Base-by-base conservation (phyloP, 2,329 filamentous ascomycete species). In the Pseudogymnoascus sp. region DNA sequence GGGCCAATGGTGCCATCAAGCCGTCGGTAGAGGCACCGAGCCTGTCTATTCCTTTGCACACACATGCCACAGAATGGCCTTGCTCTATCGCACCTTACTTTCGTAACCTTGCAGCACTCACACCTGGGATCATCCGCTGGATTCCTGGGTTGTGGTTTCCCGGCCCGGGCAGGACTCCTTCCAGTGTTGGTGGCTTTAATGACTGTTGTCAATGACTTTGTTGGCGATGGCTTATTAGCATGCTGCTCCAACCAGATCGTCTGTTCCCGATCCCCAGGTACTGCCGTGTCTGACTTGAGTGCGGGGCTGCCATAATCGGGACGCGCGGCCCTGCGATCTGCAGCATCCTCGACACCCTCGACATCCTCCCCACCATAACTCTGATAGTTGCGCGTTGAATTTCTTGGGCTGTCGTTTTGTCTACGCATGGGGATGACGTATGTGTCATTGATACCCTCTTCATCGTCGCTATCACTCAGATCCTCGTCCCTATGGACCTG, bases 391-490 rank as follows among this genome's bases (percentile, higher is more conserved):
- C n/a, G 30, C 5, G 30, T 33, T 20, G 25, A 2, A 9, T 33
- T 53, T 5, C 9, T 9, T 53, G 47, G 28, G n/a, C 28, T 53
- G 15, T 12, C n/a, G 11, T 53, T 53, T 7, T 18, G 47, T 35
- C 28, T 53, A 7, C 15, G 47, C 9, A 7, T 53, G 30, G 43
- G 15, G n/a, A 33, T 33, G 14, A 3, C n/a, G 9, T 18, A 53
- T 53, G 14, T 90, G 37, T 82, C 81, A 83, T 74, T 91, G 83
- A 7, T 25, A 25, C 22, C 22, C 22, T 96, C 91, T 68, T 97
- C 93, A 63, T 96, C 91, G 63, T 96, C 91, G 65, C 90, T 95
- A 41, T 94, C 89, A 63, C 91, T 89, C 43, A 92, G 84, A 71
- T 97, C 93, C 67, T 89, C 89, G 6, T 89, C 84, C 62, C 89